Evolutionary conservation across 1,284 basidiomycete species (phyloP), one percentile per base, ranked within the genome.

Genomic region (Pterula multifida): DNA sequence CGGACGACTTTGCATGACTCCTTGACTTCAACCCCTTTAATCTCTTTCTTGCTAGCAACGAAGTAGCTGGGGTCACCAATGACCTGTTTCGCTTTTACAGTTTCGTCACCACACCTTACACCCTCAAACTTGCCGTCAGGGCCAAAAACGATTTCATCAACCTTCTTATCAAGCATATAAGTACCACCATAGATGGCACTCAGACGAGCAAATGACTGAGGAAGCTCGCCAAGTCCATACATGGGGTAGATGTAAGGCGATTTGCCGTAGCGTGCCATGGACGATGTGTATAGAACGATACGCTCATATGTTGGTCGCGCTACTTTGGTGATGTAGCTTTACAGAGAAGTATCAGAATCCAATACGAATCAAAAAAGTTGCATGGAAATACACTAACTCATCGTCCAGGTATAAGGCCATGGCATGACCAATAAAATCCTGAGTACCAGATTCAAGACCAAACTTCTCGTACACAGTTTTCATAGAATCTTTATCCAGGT

Each of bases 211-310:
- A 99, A 99, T 2, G 95, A 92, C 65, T 99, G 96, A 19, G 96
- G 96, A 48, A 99, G 85, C 68, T 99, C 96, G 59, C 96, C 96
- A 49, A 99, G 87, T 56, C 96, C 96, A 68, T 98, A 99, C 50
- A 98, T 79, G 13, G 96, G 96, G 73, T 99, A 98, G 66, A 99
- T 97, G 76, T 98, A 99, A 2, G 96, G 96, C 17, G 96, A 98
- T 70, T 98, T 98, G 60, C 96, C 96, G 69, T 97, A 98, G 50
- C 96, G 90, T 25, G 96, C 93, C 91, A 99, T 97, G 19, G 95
- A 98, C 4, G 90, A 87, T 15, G 93, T 97, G 73, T 99, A 99
- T 54, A 98, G 82, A 57, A 98, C 78, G 68, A 98, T 97, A 54
- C 96, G 90, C 61, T 97, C 86, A 65, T 97, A 94, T 3, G 95